Base-by-base conservation (phyloP, 1,284 basidiomycete species). In the Sporisorium scitamineum region DNA sequence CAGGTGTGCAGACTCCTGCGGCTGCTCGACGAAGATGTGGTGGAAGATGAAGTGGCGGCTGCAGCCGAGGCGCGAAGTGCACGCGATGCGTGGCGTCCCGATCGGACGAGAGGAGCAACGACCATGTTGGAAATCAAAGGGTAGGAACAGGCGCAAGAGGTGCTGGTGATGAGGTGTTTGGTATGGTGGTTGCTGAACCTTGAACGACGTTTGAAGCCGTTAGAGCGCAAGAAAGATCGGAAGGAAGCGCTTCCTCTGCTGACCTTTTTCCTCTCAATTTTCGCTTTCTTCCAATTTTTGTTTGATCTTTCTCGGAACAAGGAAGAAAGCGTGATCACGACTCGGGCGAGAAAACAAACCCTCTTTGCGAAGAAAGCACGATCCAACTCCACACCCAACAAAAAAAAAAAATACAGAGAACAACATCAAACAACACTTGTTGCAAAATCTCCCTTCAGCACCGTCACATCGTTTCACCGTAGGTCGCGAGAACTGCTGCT, bases 1-100 rank as follows among this genome's bases (percentile, higher is more conserved):
- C 82, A 73, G 26, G 79, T 78, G 70, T 82, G 82, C 14, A 77
- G 60, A 13, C 22, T 42, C 9, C 68, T 32, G 5, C 20, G 32
- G 22, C 16, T 54, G 53, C 29, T 54, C n/a, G 62, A 65, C 2
- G 58, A 61, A 1, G 59, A 56, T 16, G 59, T 13, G 44, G 54
- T 42, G 41, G 71, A 64, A 18, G 66, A 68, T 18, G 63, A 54
- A 14, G 63, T 31, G 29, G 62, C 22, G 24, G 63, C 50, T 18
- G 53, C 41, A 9, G 50, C 45, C 6, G 37, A 37, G 5, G 55
- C 48, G 42, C 71, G 66, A 2, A 65, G 44, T 4, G 64, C 55
- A 18, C 59, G 61, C 9, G 62, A 58, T 45, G 66, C 71, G n/a
- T 69, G 44, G 6, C 66, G 62, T 39, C 66, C 62, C 27, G 66